Percentiles rank a stretch among this genome's conserved stretches.
phyloP scores from a whole-genome alignment of 208 protist genomes.

The Acanthamoeba royreba region DNA sequence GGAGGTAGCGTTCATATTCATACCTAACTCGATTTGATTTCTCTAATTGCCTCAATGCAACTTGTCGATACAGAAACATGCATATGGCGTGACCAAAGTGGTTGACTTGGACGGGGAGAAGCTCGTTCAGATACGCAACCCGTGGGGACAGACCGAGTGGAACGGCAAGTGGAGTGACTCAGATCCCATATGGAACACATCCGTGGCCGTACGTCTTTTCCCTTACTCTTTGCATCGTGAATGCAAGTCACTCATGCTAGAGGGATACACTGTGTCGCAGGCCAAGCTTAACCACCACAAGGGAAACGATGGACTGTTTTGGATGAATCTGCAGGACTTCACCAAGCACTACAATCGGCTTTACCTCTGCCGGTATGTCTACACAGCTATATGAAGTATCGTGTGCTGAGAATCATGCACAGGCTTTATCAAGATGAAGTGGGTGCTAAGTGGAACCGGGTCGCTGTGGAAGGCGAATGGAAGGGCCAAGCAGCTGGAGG shows the following conservation, averaged over 20 bases:
- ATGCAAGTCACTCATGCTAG: too few species aligned
- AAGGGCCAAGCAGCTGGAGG: not conserved
- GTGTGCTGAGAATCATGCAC: too few species aligned
- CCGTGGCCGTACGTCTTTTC: not conserved
- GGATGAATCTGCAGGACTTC: conserved; percentile 51
- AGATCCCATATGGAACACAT: not conserved
- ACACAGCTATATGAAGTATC: too few species aligned
- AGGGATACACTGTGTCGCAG: not conserved
- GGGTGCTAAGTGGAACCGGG: not conserved
- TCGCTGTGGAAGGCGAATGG: not conserved
- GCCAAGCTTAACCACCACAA: not conserved
- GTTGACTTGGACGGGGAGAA: not conserved
- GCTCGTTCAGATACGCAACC: conserved; percentile 33
- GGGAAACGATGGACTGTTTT: conserved; percentile 41
- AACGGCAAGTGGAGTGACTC: conserved; percentile 6
- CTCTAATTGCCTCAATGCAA: not conserved
- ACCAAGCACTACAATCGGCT: conserved; percentile 41
- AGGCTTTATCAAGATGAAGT: not conserved
- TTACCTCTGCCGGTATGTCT: conserved; percentile 31
- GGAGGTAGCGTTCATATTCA: not conserved
- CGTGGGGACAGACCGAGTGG: conserved; percentile 46
- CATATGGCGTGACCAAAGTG: not conserved
- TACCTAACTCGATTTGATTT: not conserved
- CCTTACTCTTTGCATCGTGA: too few species aligned
- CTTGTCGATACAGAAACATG: conserved; percentile 12